phyloP scores from a whole-genome alignment of 345 rosid genomes.

The Citrus mangshanensis region DNA sequence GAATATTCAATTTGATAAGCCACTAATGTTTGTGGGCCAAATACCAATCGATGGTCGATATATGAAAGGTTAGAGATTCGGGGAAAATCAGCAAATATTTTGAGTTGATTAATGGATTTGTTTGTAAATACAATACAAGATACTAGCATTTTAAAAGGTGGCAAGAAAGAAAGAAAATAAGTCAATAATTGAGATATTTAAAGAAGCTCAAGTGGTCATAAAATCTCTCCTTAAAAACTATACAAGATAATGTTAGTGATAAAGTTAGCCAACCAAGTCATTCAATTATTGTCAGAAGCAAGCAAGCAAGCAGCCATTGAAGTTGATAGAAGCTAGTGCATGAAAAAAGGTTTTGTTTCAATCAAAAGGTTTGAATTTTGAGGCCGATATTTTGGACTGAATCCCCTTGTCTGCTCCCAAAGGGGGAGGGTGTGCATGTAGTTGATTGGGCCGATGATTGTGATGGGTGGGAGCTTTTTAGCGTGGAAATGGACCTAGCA shows the following conservation, averaged over 20 bases:
- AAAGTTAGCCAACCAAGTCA: constrained; percentile 3
- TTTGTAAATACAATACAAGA: not conserved
- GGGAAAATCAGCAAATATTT: too few relatives aligned
- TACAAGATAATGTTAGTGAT: constrained; percentile 15
- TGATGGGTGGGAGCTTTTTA: too few relatives aligned
- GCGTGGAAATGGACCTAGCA: not conserved
- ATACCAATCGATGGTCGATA: too few relatives aligned
- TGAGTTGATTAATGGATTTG: not conserved
- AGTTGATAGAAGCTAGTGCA: not conserved
- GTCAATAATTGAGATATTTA: constrained; percentile 12
- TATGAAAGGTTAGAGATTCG: too few relatives aligned
- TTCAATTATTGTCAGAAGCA: constrained; percentile 8
- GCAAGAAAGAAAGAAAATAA: too few relatives aligned
- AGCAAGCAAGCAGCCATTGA: not conserved
- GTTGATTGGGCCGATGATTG: too few relatives aligned
- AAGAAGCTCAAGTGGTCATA: constrained; percentile 2
- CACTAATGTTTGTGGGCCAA: too few relatives aligned
- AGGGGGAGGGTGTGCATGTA: not conserved
- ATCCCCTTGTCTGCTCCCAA: constrained; percentile 10
- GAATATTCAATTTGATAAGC: too few relatives aligned
- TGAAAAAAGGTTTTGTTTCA: not conserved
- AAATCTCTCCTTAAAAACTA: not conserved
- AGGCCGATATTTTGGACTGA: not conserved
- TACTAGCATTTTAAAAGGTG: not conserved
- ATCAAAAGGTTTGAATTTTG: constrained; percentile 1